Evolutionary conservation across 2,329 filamentous ascomycete genomes (phyloP).

Genomic region (Rutstroemia sydowiana): DNA sequence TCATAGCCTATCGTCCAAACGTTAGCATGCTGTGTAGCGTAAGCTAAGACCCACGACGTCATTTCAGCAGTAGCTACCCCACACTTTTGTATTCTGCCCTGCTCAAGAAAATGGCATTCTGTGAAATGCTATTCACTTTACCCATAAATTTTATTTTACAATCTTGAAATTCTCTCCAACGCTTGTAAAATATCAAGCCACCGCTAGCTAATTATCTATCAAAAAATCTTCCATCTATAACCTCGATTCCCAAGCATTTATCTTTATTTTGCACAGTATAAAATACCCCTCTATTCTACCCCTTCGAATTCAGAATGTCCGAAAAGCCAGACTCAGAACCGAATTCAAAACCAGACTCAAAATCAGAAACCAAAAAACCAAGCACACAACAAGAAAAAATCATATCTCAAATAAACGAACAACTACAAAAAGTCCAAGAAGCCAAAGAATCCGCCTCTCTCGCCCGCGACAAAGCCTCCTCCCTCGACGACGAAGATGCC

Average conservation of each 20-base stretch:
- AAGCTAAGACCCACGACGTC: neutral
- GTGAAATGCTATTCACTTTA: neutral
- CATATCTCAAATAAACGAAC: slow-evolving; percentile 12
- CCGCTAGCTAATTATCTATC: too few relatives aligned
- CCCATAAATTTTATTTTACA: neutral
- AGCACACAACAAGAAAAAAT: slow-evolving; percentile 16
- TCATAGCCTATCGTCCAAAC: too few relatives aligned
- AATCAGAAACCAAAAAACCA: neutral
- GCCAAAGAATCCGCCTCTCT: slow-evolving; percentile 8
- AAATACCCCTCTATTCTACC: too few relatives aligned
- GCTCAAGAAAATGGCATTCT: neutral
- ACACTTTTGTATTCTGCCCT: slow-evolving; percentile 5
- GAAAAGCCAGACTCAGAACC: neutral
- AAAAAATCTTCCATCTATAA: too few relatives aligned
- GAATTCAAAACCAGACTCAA: neutral
- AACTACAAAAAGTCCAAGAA: slow-evolving; percentile 10
- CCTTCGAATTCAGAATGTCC: neutral
- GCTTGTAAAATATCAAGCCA: too few relatives aligned
- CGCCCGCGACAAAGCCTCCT: slow-evolving; percentile 8
- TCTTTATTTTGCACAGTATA: too few relatives aligned
- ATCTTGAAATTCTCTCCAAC: neutral
- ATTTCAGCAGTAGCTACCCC: slow-evolving; percentile 2
- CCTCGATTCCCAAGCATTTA: too few relatives aligned
- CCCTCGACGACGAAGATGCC: slow-evolving; percentile 11
- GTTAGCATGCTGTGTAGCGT: too few relatives aligned